Base-by-base conservation (phyloP, 257 asterid species). In the Petunia axillaris region DNA sequence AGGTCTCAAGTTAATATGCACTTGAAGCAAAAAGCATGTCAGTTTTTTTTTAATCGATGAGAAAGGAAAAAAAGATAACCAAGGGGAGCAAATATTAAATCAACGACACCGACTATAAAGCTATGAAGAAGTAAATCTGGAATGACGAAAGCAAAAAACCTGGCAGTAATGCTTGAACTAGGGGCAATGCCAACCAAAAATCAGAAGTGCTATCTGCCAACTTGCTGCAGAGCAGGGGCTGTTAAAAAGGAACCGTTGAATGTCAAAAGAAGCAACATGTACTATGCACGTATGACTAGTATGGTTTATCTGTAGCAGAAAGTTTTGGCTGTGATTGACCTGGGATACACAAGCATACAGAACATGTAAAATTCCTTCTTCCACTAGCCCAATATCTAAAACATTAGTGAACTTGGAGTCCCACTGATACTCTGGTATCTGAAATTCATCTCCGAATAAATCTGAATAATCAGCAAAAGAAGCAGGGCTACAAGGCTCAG, bases 91-190 rank as follows among this genome's bases (percentile, higher is more conserved):
- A 48, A 25, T 71, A 71, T 46, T 16, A 71, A 48, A 48, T 48
- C 59, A 48, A 48, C 3, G 77, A 71, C 77, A 3, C 41, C 16
- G 55, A 38, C 43, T 16, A 11, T 35, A 38, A 78, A 46, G 50
- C 81, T 60, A 63, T 63, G 52, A 78, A 11, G 11, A 3, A 38
- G 35, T 35, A 78, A 78, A 2, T 53, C 55, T 46, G 59, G 14
- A 48, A 50, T n/a, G 3, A 1, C 60, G 64, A 63, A 64, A 50
- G 37, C 9, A 44, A 53, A 36, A 52, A 40, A 96, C 99, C 99
- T 90, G 98, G 98, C 84, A 94, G 97, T 87, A 96, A 87, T 62
- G 99, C 98, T 85, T 93, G 98, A 78, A 94, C 84, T 64, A 96
- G 86, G 50, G 99, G 99, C 81, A 94, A 89, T 65, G 97, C 93